Percentiles rank a stretch among this genome's conserved stretches.
These are phyloP conservation scores for Plasmodium billcollinsi DNA, from an alignment of 169 alveolate genomes.

Conservation along the genomic window DNA sequence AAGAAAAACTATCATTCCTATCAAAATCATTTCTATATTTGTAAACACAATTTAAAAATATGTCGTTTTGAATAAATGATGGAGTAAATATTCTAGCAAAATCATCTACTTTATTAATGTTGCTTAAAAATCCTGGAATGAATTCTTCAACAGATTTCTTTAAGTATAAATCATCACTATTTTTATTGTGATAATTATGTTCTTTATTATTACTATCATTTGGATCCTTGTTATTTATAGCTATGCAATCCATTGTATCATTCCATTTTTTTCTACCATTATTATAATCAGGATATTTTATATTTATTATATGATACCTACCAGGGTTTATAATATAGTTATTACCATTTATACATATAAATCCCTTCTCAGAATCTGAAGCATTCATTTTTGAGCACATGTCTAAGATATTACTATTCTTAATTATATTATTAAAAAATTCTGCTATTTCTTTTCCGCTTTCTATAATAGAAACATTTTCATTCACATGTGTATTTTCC, in stretches of 20 bases:
- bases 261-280: no score
- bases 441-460: no score
- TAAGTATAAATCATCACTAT: not conserved
- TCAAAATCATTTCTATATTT: not conserved
- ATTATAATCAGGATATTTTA: slow-evolving; percentile 15
- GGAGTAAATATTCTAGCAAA: slow-evolving; percentile 30
- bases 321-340: slow-evolving; percentile 46
- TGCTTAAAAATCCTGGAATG: slow-evolving; percentile 34
- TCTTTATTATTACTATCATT: not conserved
- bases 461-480: not conserved
- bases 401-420: not conserved
- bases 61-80: slow-evolving; percentile 24
- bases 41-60: slow-evolving; percentile 20
- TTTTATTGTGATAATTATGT: no score
- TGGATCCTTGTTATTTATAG: not conserved
- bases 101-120: slow-evolving; percentile 31
- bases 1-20: not conserved
- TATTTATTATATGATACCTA: slow-evolving; percentile 30
- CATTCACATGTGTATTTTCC: not conserved
- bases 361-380: slow-evolving; percentile 9
- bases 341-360: slow-evolving; percentile 20
- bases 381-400: not conserved
- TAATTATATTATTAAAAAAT: no score
- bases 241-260: no score
- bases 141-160: slow-evolving; percentile 30